Evolutionary conservation across 2,329 filamentous ascomycete species (phyloP).

Genomic region (Bipolaris bicolor): DNA sequence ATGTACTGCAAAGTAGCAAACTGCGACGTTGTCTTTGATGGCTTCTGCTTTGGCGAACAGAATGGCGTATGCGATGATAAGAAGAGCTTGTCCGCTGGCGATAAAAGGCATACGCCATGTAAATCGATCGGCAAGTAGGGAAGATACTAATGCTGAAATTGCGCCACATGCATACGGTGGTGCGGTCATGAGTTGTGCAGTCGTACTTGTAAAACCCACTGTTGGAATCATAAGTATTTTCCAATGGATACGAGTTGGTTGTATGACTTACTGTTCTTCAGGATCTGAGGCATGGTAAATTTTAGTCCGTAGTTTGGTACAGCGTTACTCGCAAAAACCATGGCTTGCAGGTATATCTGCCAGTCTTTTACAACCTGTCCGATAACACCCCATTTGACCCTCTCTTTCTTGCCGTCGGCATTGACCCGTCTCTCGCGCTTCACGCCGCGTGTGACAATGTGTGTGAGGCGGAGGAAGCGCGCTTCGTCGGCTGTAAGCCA

Average conservation of each 20-base stretch:
- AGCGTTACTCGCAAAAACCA: slow-evolving; percentile 44
- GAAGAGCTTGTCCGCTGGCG: slow-evolving; percentile 22
- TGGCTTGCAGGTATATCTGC: slow-evolving; percentile 55
- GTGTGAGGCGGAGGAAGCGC: slow-evolving; percentile 46
- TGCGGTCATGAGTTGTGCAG: slow-evolving; percentile 34
- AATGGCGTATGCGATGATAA: slow-evolving; percentile 52
- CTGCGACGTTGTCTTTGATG: slow-evolving; percentile 49
- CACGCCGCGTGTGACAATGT: slow-evolving; percentile 23
- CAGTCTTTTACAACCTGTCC: slow-evolving; percentile 55
- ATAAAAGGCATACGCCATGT: slow-evolving; percentile 34
- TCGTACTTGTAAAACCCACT: slow-evolving; percentile 35
- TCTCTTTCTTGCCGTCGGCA: slow-evolving; percentile 22
- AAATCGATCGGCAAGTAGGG: slow-evolving; percentile 26
- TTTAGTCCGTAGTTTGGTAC: slow-evolving; percentile 47
- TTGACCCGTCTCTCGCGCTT: slow-evolving; percentile 17
- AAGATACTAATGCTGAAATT: slow-evolving; percentile 25
- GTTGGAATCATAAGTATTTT: not conserved
- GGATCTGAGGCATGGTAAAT: slow-evolving; percentile 26
- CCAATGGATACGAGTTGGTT: not conserved
- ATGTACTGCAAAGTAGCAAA: slow-evolving; percentile 54
- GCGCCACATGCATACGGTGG: slow-evolving; percentile 33
- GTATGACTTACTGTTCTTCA: slow-evolving; percentile 12
- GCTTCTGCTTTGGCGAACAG: slow-evolving; percentile 51
- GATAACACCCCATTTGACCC: slow-evolving; percentile 22
- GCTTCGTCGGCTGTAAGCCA: slow-evolving; percentile 61